phyloP scores from a whole-genome alignment of 2,329 filamentous ascomycete genomes.

The Hymenotorrendiella dingleyae region DNA sequence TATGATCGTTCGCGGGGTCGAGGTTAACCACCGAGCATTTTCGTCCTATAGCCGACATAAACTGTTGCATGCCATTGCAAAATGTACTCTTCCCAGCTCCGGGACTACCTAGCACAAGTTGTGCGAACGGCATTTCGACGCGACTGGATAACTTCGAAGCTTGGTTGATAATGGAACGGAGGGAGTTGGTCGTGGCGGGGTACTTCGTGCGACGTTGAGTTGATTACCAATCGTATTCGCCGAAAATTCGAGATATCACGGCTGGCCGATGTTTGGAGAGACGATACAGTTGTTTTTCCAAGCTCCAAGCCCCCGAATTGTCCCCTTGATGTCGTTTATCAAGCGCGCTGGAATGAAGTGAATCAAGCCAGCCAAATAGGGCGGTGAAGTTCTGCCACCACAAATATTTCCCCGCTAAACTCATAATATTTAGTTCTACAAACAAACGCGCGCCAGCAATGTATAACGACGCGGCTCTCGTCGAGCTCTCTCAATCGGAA shows the following conservation, averaged over 20 bases:
- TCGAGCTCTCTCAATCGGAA: too few relatives aligned
- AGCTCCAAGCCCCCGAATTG: too few relatives aligned
- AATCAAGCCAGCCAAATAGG: too few relatives aligned
- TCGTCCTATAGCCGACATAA: constrained; percentile 89
- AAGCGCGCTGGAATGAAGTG: too few relatives aligned
- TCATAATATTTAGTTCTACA: too few relatives aligned
- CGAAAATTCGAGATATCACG: background rate
- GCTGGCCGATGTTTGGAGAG: too few relatives aligned
- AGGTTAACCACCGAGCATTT: constrained; percentile 95
- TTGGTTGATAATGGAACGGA: background rate
- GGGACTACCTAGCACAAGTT: constrained; percentile 84
- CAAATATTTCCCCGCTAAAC: too few relatives aligned
- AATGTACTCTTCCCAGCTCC: constrained; percentile 96
- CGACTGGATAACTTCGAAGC: background rate
- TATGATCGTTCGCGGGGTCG: constrained; percentile 92
- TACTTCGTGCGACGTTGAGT: background rate
- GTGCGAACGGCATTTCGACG: constrained; percentile 31
- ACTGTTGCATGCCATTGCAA: constrained; percentile 98
- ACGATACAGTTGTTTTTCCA: too few relatives aligned
- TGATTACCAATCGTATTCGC: background rate
- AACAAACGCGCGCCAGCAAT: too few relatives aligned
- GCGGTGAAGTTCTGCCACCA: too few relatives aligned
- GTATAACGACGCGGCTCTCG: too few relatives aligned
- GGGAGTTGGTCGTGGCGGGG: background rate
- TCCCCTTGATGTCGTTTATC: too few relatives aligned